Evolutionary conservation across 768 basidiomycete genomes (phyloP), one percentile per base, ranked within the genome.

Genomic region (Boletus tylopilopsis): DNA sequence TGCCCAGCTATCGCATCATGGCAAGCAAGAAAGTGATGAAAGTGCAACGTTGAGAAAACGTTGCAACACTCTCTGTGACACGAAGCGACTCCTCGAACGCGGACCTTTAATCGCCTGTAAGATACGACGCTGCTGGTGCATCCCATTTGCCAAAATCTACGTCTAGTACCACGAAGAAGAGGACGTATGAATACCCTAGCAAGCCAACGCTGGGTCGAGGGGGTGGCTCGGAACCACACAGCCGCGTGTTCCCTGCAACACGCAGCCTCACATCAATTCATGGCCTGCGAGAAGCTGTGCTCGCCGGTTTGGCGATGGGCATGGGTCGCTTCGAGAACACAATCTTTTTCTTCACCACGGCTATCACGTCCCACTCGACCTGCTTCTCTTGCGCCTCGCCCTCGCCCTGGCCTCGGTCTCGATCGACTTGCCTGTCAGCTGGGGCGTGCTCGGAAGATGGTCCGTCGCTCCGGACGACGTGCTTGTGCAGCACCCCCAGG

Each of bases 321-420:
- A 88, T 89, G 0, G 88, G 91, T 36, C 90, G 72, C 62, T 88
- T 92, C 33, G 86, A 77, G 62, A 94, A 94, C 13, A 90, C 75
- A 24, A 94, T 81, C 63, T 94, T 94, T 54, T 81, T 79, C 68
- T 81, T 90, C 36, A 93, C 83, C 40, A 93, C 68, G 3, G 86
- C 86, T 10, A 79, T 66, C 23, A 88, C 72, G 37, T 81, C 74
- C 83, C 87, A 91, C 37, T 66, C 71, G 30, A 69, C 53, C 25
- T 52, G 34, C 42, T 38, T 32, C 18, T 12, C 11, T 27, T 18
- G 12, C 12, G 18, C 27, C 23, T 24, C 12, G 21, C 11, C 5
- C 38, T 24, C 5, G 23, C 27, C 8, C 24, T 30, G 22, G 5
- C 10, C 11, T 3, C n/a, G 18, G 12, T 16, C 45, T 25, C 22